Evolutionary conservation across 192 early-diverging fungal species (phyloP).

Genomic region (Kickxella alabastrina): DNA sequence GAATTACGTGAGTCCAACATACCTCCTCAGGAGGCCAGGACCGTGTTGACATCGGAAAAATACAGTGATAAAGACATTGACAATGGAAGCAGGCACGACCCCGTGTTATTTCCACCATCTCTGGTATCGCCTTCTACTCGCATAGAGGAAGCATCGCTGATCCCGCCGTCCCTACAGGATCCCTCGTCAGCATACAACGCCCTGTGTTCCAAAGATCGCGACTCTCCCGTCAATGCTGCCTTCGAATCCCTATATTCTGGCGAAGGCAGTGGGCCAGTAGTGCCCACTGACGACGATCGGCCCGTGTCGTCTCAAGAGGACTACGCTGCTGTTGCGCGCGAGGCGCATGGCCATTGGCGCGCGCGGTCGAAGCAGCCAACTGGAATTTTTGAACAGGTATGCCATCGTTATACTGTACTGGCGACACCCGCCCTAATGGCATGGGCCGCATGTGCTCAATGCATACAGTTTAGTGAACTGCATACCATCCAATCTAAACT

Average conservation of each 20-base stretch:
- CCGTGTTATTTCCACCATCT: background rate
- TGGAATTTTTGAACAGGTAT: constrained; percentile 33
- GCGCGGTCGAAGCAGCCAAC: constrained; percentile 30
- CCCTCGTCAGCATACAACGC: background rate
- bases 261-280: background rate
- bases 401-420: background rate
- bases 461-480: no score
- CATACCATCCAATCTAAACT: no score
- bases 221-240: background rate
- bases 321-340: constrained; percentile 16
- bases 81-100: background rate
- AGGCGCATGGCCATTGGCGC: constrained; percentile 36
- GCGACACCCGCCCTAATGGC: no score
- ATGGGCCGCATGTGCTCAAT: no score
- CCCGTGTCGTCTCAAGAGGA: constrained; percentile 19
- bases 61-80: background rate
- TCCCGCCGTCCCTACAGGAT: constrained; percentile 12
- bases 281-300: constrained; percentile 16
- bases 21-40: no score
- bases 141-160: constrained; percentile 3
- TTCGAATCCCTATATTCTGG: background rate
- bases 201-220: background rate
- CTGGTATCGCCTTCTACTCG: background rate
- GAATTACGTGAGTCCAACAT: no score
- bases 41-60: background rate